Conservation (phyloP, 2,329 filamentous ascomycete genomes). For the Stemphylium lycopersici region DNA sequence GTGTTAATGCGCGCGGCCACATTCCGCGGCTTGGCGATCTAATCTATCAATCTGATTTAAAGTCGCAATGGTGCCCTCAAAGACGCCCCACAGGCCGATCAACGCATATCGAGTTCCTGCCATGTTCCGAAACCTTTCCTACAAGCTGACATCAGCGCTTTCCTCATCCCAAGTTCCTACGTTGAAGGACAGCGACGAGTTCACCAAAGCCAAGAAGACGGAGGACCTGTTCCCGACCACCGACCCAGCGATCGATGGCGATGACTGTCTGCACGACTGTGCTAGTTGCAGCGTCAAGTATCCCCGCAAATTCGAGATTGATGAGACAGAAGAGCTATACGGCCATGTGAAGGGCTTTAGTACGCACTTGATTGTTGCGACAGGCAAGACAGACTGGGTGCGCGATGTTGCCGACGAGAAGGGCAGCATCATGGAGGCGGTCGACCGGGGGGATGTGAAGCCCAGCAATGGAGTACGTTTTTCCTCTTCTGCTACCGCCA, state of each 20-base stretch:
- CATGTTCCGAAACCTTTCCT: constrained; percentile 45
- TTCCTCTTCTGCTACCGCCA: not conserved
- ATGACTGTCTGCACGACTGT: constrained; percentile 89
- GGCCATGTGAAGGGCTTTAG: constrained; percentile 85
- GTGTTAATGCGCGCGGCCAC: constrained; percentile 30
- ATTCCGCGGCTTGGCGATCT: constrained; percentile 47
- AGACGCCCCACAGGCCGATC: constrained; percentile 30
- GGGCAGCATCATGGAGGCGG: constrained; percentile 62
- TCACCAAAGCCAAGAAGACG: constrained; percentile 55
- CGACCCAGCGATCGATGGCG: constrained; percentile 78
- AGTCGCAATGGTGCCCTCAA: constrained; percentile 28
- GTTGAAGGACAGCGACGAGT: constrained; percentile 48
- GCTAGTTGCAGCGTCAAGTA: constrained; percentile 78
- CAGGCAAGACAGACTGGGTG: constrained; percentile 96
- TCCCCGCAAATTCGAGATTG: constrained; percentile 74
- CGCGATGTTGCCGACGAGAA: constrained; percentile 84
- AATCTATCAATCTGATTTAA: constrained; percentile 46
- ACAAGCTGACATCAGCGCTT: constrained; percentile 43
- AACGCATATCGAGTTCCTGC: constrained; percentile 47
- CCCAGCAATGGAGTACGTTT: constrained; percentile 71
- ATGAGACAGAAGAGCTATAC: constrained; percentile 79
- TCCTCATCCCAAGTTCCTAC: constrained; percentile 41
- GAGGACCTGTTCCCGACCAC: constrained; percentile 74
- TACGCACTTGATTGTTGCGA: constrained; percentile 89
- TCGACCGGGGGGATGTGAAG: constrained; percentile 58